Evolutionary conservation across 352 stramenopile genomes (phyloP).

Genomic region (Elongisporangium anandrum): DNA sequence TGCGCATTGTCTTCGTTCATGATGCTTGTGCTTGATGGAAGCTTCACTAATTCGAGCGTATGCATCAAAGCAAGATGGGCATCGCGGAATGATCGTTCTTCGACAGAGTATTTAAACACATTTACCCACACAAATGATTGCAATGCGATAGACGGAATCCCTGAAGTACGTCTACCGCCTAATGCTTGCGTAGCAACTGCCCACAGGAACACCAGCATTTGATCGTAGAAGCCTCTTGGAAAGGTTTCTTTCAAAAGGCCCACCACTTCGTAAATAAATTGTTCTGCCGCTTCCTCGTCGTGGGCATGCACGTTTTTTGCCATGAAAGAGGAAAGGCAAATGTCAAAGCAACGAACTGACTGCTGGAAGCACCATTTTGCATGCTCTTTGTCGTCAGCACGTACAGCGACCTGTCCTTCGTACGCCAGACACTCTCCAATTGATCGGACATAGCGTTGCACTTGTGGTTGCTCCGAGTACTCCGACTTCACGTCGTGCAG

Average conservation of each 20-base stretch:
- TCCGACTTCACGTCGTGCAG: constrained; percentile 29
- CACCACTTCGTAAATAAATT: constrained; percentile 63
- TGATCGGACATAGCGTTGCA: constrained; percentile 47
- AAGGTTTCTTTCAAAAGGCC: constrained; percentile 65
- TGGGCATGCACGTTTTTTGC: constrained; percentile 25
- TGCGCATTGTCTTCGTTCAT: constrained; percentile 6
- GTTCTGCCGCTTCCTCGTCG: constrained; percentile 26
- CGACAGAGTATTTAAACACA: constrained; percentile 77
- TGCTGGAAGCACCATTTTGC: constrained; percentile 68
- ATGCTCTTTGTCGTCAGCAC: constrained; percentile 28
- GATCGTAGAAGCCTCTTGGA: constrained; percentile 44
- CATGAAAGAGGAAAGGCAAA: constrained; percentile 60
- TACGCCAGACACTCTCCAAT: constrained; percentile 66
- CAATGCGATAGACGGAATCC: constrained; percentile 22
- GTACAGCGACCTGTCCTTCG: constrained; percentile 44
- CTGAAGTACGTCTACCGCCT: constrained; percentile 22
- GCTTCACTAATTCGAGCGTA: constrained; percentile 28
- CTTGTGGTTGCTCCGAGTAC: constrained; percentile 21
- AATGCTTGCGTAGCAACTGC: constrained; percentile 55
- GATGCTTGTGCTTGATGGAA: neutral
- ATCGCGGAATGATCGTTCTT: constrained; percentile 54
- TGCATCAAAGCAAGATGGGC: constrained; percentile 75
- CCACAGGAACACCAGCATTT: constrained; percentile 65
- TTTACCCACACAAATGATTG: constrained; percentile 83
- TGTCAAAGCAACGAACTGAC: constrained; percentile 64